These are phyloP conservation scores for Euphorbia tirucalli DNA, from an alignment of 345 rosid species.

Conservation along the genomic window DNA sequence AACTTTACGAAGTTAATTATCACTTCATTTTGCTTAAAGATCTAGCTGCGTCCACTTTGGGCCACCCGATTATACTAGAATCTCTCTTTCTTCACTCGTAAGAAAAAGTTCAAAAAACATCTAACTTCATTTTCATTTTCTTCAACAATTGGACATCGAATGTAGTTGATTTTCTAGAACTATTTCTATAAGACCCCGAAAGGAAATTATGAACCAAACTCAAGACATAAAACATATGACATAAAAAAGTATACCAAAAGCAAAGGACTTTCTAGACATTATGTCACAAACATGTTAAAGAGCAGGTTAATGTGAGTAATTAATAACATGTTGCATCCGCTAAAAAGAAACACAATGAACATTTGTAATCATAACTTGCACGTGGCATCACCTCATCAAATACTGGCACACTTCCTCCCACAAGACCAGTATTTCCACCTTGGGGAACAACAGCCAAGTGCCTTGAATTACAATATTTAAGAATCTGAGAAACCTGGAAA, in stretches of 20 bases:
- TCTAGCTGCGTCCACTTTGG: neutral
- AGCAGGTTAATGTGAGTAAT: neutral
- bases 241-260: neutral
- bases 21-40: neutral
- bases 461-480: constrained; percentile 74
- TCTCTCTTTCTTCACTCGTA: neutral
- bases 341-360: neutral
- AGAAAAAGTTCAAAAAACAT: too few relatives aligned
- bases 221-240: neutral
- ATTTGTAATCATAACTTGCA: neutral
- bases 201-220: neutral
- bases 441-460: constrained; percentile 93
- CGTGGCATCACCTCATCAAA: constrained; percentile 71
- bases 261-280: neutral
- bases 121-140: too few relatives aligned
- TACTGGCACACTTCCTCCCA: constrained; percentile 97
- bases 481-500: constrained; percentile 75
- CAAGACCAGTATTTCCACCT: constrained; percentile 98
- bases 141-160: neutral
- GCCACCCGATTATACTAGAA: neutral
- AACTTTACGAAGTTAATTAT: neutral
- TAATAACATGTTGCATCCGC: neutral
- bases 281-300: neutral
- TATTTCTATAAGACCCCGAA: neutral
- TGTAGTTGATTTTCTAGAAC: neutral